Evolutionary conservation across 257 asterid genomes (phyloP), one percentile per base, ranked within the genome.

Genomic region (Datura wrightii): DNA sequence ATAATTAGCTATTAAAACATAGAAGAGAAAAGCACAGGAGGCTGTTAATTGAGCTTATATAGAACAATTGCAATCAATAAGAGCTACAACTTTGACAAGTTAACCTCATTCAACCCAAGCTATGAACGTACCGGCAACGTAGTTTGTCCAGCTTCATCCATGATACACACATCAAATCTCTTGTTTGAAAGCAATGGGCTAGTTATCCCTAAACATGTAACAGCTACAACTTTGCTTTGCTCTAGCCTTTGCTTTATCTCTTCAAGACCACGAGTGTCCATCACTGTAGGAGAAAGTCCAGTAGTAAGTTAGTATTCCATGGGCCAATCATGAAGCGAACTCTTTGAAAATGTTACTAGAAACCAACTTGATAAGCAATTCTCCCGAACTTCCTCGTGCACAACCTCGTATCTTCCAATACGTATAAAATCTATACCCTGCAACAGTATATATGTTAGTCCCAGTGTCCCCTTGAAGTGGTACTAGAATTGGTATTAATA

Each of bases 111-210:
- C 62, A 50, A 76, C 31, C 10, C 24, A 31, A 76, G 50, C 46
- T 11, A 34, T 31, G 6, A 53, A 89, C 83, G 76, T 92, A 96
- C 99, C 88, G 99, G 98, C 59, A 96, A 90, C 39, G 99, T 93
- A 85, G 92, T 94, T 88, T 96, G 99, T 85, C 99, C 99, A 71
- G 99, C 99, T 90, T 96, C 98, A 90, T 96, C 99, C 98, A 96
- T 94, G 91, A 96, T 93, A 93, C 99, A 96, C 83, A 94, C 83
- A 89, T 94, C 99, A 88, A 96, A 96, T 88, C 90, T 94, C 91
- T 92, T 94, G 85, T 89, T 92, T 59, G 93, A 89, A 65, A 96
- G 98, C 89, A 96, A 89, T 54, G 98, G 99, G 88, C 97, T 93
- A 72, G 87, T 91, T 89, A 94, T 90, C 78, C 99, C 99, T 91